Base-by-base conservation (phyloP, 495 filamentous ascomycete genomes). In the Penicillium cosmopolitanum region DNA sequence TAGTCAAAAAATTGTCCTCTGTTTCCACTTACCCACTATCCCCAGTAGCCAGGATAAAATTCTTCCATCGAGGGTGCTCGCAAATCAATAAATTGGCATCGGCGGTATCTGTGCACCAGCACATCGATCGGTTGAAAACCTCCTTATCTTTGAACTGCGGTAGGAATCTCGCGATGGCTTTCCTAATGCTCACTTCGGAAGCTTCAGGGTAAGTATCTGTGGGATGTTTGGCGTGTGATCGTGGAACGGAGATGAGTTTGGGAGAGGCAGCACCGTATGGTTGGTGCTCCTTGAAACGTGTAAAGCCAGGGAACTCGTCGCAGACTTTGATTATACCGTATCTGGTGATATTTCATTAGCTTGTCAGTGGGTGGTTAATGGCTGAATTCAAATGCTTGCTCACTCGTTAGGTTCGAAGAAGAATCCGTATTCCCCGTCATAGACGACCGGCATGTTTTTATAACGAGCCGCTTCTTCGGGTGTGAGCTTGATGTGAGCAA, bases 321-420 rank as follows among this genome's bases (percentile, higher is more conserved):
- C 80, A 82, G 36, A 83, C 75, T 61, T 84, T 84, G 50, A 84
- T 68, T 54, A 81, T 73, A 1, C 74, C 70, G 2, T 68, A 71
- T 31, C 60, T 66, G 51, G 31, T 6, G 13, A 44, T 10, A 5
- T 8, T 2, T 10, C 3, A 5, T 64, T 50, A 64, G 57, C 16
- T 52, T 51, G 13, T 16, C 6, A 23, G 8, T 40, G 0, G 10
- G 11, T 38, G 12, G 11, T 38, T 4, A 3, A 31, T 25, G 33
- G 4, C 23, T 3, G 25, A 12, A 51, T 10, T 18, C 6, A n/a
- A 31, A 31, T 31, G 6, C 28, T 8, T 31, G 25, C 59, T 56
- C 71, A 80, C 53, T 70, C 72, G 36, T 80, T 76, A 2, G 82
- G 78, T 60, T 84, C 82, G 61, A 84, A 82, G 64, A 84, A 83